These are phyloP conservation scores for Acanthamoeba castellanii DNA, from an alignment of 208 protist species.

Conservation along the genomic window DNA sequence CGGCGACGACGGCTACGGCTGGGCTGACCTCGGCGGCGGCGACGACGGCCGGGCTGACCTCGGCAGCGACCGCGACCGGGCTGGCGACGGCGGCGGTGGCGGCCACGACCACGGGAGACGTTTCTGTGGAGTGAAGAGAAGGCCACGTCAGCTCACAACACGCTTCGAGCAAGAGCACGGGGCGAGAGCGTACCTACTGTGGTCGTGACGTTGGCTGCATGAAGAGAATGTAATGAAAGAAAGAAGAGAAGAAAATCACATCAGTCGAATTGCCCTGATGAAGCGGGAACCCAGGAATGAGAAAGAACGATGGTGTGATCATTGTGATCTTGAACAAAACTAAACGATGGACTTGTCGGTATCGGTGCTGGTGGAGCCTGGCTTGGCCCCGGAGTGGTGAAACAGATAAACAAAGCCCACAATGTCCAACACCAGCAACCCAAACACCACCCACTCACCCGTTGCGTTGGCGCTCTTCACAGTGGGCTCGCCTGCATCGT, in stretches of 20 bases:
- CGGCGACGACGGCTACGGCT: no score
- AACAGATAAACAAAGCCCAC: neutral
- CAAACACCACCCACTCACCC: neutral
- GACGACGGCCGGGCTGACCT: no score
- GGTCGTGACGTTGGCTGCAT: no score
- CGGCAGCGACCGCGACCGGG: neutral
- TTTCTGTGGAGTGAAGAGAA: neutral
- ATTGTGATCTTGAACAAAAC: no score
- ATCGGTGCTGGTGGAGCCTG: neutral
- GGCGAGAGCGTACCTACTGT: no score
- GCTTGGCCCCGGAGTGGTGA: neutral
- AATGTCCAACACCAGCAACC: neutral
- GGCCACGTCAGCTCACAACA: neutral
- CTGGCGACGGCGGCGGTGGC: neutral
- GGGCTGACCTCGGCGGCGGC: no score
- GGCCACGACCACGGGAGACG: neutral
- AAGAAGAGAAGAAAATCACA: no score
- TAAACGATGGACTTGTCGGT: neutral
- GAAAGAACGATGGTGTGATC: no score
- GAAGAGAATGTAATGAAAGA: no score
- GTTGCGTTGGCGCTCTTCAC: neutral
- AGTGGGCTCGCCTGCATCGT: neutral
- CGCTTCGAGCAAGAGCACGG: no score
- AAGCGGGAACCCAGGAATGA: no score
- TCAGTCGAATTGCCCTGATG: no score